A percentile compares a stretch with the other conserved stretches of the same genome.
These are phyloP conservation scores for Glycine tomentella DNA, from an alignment of 306 rosid species.

Conservation along the genomic window DNA sequence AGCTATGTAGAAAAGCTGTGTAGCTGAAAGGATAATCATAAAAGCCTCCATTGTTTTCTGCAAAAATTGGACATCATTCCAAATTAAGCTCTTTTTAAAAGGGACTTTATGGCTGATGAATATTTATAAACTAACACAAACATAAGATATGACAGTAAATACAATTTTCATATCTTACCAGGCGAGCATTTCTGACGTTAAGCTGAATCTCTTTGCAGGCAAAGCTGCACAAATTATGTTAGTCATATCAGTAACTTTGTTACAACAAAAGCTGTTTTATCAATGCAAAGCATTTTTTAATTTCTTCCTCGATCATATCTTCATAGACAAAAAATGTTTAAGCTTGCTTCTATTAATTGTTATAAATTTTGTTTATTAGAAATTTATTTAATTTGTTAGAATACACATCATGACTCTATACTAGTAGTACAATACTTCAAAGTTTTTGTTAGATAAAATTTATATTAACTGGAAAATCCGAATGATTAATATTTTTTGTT, in stretches of 20 bases:
- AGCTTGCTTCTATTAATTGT: neutral
- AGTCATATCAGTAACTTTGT: conserved; percentile 22
- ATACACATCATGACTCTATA: neutral
- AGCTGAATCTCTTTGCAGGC: conserved; percentile 94
- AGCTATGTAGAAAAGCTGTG: conserved; percentile 82
- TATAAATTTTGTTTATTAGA: neutral
- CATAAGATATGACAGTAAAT: too few species aligned
- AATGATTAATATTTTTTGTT: neutral
- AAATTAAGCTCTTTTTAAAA: conserved; percentile 20
- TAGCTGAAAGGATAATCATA: conserved; percentile 85
- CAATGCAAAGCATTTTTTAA: neutral
- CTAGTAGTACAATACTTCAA: neutral
- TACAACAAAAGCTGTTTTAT: neutral
- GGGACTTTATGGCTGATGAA: neutral
- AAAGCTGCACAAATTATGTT: conserved; percentile 60
- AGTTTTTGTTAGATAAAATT: neutral
- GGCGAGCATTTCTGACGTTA: conserved; percentile 68
- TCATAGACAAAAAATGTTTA: neutral
- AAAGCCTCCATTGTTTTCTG: conserved; percentile 96
- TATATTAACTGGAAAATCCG: too few species aligned
- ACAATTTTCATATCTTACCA: conserved; percentile 84
- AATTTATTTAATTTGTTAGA: too few species aligned
- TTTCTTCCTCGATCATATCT: neutral
- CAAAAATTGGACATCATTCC: conserved; percentile 40
- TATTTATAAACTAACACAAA: too few species aligned